These are phyloP conservation scores for Earliella scabrosa DNA, from an alignment of 1,284 basidiomycete species.

Conservation along the genomic window DNA sequence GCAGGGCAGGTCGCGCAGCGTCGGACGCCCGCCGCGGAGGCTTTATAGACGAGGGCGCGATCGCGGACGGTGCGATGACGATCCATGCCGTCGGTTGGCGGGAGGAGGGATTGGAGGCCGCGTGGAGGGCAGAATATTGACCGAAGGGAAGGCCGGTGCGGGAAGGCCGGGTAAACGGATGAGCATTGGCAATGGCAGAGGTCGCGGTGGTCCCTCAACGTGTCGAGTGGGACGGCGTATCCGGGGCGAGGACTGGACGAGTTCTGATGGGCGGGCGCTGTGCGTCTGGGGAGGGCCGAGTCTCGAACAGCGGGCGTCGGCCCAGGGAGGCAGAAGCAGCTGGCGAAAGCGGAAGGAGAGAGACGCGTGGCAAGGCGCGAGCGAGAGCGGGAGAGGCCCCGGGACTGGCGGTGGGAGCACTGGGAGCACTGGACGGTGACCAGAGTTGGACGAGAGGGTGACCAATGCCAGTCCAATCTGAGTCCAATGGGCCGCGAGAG, in stretches of 20 bases:
- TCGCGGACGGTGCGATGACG: neutral
- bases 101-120: neutral
- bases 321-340: too few relatives aligned
- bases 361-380: neutral
- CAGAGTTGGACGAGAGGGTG: too few relatives aligned
- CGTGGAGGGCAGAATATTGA: constrained; percentile 1
- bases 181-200: constrained; percentile 7
- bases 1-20: too few relatives aligned
- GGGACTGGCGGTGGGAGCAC: too few relatives aligned
- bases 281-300: constrained; percentile 9
- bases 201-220: constrained; percentile 21
- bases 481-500: too few relatives aligned
- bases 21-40: neutral
- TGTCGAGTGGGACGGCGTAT: constrained; percentile 24
- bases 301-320: neutral
- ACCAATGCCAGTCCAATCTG: too few relatives aligned
- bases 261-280: constrained; percentile 22
- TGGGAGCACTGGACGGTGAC: too few relatives aligned
- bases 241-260: constrained; percentile 19
- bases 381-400: neutral
- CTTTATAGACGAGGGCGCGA: constrained; percentile 1
- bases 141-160: constrained; percentile 1
- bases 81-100: neutral
- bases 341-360: neutral
- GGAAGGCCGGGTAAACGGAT: constrained; percentile 15